phyloP scores from a whole-genome alignment of 345 rosid genomes.

The Eucalyptus tenuipes region DNA sequence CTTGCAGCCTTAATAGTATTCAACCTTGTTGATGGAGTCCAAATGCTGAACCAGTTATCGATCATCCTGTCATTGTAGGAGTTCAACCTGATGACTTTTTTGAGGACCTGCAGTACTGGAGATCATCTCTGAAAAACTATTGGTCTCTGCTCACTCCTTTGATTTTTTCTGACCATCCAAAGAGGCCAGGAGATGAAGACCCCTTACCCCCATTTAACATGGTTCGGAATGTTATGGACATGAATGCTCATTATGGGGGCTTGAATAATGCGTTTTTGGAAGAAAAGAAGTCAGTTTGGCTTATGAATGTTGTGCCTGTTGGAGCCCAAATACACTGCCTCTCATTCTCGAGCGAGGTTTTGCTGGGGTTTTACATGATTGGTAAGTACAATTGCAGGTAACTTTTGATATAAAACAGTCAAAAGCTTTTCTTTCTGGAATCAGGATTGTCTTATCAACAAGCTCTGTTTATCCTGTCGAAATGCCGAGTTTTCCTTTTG shows the following conservation, averaged over 20 bases:
- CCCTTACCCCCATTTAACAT: constrained; percentile 93
- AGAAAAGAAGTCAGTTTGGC: constrained; percentile 72
- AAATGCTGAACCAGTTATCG: neutral
- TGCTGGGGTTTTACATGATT: constrained; percentile 88
- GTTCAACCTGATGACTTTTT: constrained; percentile 60
- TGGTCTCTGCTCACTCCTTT: constrained; percentile 96
- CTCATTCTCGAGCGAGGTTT: constrained; percentile 82
- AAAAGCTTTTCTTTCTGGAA: neutral
- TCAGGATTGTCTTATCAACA: neutral
- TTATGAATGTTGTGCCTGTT: constrained; percentile 93
- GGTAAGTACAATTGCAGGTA: constrained; percentile 26
- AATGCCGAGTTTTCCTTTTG: neutral
- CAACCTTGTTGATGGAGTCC: neutral
- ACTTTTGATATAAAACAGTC: neutral
- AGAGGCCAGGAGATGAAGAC: constrained; percentile 98
- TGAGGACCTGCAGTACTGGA: constrained; percentile 64
- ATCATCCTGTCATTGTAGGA: constrained; percentile 38
- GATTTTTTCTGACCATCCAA: constrained; percentile 98
- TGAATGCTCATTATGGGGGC: constrained; percentile 92
- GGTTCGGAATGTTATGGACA: constrained; percentile 98
- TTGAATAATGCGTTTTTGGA: constrained; percentile 70
- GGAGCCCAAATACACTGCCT: constrained; percentile 69
- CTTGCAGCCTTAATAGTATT: neutral
- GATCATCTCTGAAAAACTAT: constrained; percentile 64
- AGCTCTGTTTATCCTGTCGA: neutral